These are phyloP conservation scores for Hymenotorrendiella dingleyae DNA, from an alignment of 2,329 filamentous ascomycete species.

Conservation along the genomic window DNA sequence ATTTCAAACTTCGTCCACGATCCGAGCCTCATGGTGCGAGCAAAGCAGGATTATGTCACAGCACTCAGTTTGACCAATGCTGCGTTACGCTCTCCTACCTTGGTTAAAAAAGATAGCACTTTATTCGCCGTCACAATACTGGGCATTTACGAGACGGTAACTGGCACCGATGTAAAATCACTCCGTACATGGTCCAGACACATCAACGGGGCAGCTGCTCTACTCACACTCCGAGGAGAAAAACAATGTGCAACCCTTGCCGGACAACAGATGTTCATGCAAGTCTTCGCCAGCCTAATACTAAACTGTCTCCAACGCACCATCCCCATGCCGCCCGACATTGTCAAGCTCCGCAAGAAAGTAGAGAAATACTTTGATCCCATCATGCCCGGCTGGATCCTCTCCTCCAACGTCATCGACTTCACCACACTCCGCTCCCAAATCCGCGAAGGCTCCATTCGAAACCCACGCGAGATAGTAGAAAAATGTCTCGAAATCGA, in stretches of 20 bases:
- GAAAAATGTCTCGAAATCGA: slow-evolving; percentile 2
- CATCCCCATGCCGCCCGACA: slow-evolving; percentile 41
- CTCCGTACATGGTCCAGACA: slow-evolving; percentile 48
- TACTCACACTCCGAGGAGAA: slow-evolving; percentile 43
- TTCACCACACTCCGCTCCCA: slow-evolving; percentile 10
- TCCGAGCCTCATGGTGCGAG: slow-evolving; percentile 39
- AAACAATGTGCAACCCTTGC: slow-evolving; percentile 41
- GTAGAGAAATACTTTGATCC: slow-evolving; percentile 34
- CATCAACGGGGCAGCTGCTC: slow-evolving; percentile 45
- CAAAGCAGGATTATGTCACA: slow-evolving; percentile 43
- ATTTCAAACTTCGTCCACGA: slow-evolving; percentile 35
- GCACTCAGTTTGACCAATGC: slow-evolving; percentile 43
- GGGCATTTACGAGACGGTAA: slow-evolving; percentile 46
- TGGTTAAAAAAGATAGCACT: slow-evolving; percentile 45
- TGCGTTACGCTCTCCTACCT: slow-evolving; percentile 39
- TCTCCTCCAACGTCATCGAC: slow-evolving; percentile 36
- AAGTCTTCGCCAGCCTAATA: slow-evolving; percentile 45
- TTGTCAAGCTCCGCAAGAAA: slow-evolving; percentile 41
- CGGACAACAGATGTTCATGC: slow-evolving; percentile 47
- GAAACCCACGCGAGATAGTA: slow-evolving; percentile 32
- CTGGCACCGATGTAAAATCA: slow-evolving; percentile 39
- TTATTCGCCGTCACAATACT: slow-evolving; percentile 48
- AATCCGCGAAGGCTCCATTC: neutral
- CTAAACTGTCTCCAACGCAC: slow-evolving; percentile 46
- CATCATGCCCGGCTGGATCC: slow-evolving; percentile 34